Evolutionary conservation across 169 alveolate genomes (phyloP).

Genomic region (Eimeria maxima): DNA sequence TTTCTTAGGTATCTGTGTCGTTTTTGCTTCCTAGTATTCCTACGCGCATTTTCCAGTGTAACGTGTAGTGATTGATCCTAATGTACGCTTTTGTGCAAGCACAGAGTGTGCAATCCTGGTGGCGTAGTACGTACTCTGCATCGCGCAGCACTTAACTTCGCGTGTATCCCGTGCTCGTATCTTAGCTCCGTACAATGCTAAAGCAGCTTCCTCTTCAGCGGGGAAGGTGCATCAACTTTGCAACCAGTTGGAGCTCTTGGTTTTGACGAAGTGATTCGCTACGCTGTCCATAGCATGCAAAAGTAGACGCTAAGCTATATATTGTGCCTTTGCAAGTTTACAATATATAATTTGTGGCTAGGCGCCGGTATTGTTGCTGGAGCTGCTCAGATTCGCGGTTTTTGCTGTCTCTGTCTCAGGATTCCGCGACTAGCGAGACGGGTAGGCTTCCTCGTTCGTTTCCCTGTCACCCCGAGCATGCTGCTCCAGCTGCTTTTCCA

Average conservation of each 20-base stretch:
- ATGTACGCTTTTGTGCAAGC: background rate
- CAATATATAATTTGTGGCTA: background rate
- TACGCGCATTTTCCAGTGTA: background rate
- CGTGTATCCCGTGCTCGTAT: background rate
- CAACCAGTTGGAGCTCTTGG: background rate
- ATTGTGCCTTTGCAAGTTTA: background rate
- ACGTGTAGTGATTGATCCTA: background rate
- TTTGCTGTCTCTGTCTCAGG: background rate
- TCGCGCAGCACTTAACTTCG: background rate
- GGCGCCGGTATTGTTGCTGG: background rate
- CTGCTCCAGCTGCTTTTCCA: background rate
- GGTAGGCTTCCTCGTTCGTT: background rate
- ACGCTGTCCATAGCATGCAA: background rate
- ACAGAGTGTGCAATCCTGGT: background rate
- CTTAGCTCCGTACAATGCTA: background rate
- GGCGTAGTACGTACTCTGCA: background rate
- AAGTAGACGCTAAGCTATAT: background rate
- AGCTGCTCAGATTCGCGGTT: background rate
- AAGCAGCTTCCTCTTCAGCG: background rate
- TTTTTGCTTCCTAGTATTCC: background rate
- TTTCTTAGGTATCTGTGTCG: background rate
- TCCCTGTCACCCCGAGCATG: background rate
- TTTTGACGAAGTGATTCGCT: background rate
- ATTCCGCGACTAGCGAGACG: constrained; percentile 30
- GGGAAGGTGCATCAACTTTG: background rate